Conservation (phyloP, 1,139 yeast species). For the Hemisphaericaspora xylanilytica region DNA sequence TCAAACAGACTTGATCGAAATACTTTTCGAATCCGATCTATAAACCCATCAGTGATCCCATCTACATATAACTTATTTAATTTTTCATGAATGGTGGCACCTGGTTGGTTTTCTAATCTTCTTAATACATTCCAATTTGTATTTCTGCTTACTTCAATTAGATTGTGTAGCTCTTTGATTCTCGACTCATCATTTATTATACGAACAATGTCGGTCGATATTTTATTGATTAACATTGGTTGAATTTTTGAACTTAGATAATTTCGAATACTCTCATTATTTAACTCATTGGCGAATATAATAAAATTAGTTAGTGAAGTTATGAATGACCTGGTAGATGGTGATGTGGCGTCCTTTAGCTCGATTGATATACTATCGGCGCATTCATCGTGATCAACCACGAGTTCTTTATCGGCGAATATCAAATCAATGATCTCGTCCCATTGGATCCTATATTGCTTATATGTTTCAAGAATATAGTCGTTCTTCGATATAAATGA, state of each 20-base stretch:
- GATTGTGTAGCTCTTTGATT: constrained; percentile 21
- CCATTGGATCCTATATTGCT: constrained; percentile 12
- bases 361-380: constrained; percentile 8
- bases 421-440: constrained; percentile 13
- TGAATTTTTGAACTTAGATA: constrained; percentile 32
- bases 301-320: constrained; percentile 28
- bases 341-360: not conserved
- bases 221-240: constrained; percentile 25
- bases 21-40: constrained; percentile 22
- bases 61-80: constrained; percentile 29
- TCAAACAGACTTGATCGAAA: constrained; percentile 16
- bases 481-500: constrained; percentile 14
- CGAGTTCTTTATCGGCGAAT: constrained; percentile 13
- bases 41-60: constrained; percentile 30
- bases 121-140: constrained; percentile 32
- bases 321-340: constrained; percentile 7
- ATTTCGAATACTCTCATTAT: constrained; percentile 23
- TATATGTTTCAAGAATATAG: constrained; percentile 9
- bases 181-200: constrained; percentile 21
- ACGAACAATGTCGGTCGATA: constrained; percentile 29
- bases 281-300: constrained; percentile 28
- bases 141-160: constrained; percentile 22
- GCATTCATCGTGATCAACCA: constrained; percentile 13
- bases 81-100: constrained; percentile 18
- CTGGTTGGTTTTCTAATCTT: constrained; percentile 15